Conservation (phyloP, 768 basidiomycete genomes). For the Russula griseocarnosa region DNA sequence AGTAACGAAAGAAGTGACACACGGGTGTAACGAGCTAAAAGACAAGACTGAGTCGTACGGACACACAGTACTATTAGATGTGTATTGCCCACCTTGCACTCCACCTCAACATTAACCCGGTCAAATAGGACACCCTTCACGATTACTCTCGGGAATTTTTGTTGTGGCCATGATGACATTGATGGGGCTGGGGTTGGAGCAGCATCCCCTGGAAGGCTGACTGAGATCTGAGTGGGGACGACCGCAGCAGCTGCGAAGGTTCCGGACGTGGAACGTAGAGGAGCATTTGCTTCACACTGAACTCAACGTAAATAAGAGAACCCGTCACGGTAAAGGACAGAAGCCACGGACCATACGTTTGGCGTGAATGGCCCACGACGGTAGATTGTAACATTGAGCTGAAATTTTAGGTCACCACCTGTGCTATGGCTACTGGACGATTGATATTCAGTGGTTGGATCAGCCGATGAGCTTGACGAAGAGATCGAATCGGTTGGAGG, state of each 20-base stretch:
- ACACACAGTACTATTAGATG: not conserved
- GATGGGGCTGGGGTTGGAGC: not conserved
- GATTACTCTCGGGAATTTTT: slow-evolving; percentile 5
- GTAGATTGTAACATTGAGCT: slow-evolving; percentile 16
- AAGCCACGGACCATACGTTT: slow-evolving; percentile 19
- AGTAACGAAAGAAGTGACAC: not conserved
- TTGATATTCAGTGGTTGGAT: not conserved
- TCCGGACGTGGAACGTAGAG: slow-evolving; percentile 1
- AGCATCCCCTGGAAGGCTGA: not conserved
- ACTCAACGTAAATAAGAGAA: not conserved
- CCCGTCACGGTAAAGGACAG: not conserved
- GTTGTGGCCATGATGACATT: slow-evolving; percentile 5
- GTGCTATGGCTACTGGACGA: not conserved
- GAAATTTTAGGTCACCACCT: not conserved
- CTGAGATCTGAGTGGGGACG: not conserved
- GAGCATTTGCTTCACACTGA: slow-evolving; percentile 8
- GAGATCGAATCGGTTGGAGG: not conserved
- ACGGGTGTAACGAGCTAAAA: slow-evolving; percentile 16
- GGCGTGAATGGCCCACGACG: slow-evolving; percentile 9
- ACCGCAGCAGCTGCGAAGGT: not conserved
- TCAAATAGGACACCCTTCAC: slow-evolving; percentile 15
- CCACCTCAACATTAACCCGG: slow-evolving; percentile 9
- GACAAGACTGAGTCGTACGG: not conserved
- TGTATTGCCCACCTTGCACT: slow-evolving; percentile 17
- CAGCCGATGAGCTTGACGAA: not conserved